These are phyloP conservation scores for Hypoxylon sp. DNA, from an alignment of 2,329 filamentous ascomycete species.

Conservation along the genomic window DNA sequence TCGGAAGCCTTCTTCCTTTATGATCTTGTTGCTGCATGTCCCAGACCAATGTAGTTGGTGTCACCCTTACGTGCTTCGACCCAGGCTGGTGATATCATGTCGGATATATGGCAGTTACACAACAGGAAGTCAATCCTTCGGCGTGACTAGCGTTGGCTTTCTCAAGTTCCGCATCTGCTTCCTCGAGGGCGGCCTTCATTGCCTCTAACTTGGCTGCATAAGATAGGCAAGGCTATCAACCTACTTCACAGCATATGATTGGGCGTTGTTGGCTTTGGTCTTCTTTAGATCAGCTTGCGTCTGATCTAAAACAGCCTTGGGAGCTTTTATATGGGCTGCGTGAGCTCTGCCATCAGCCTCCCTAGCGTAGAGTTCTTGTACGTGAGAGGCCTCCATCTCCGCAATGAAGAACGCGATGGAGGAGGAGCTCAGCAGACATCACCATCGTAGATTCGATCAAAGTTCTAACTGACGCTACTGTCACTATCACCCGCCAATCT, in stretches of 20 bases:
- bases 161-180: too few relatives aligned
- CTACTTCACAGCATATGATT: too few relatives aligned
- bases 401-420: too few relatives aligned
- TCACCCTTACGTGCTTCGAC: slow-evolving; percentile 98
- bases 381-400: too few relatives aligned
- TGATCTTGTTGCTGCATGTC: slow-evolving; percentile 87
- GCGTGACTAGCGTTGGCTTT: background rate
- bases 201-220: background rate
- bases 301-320: too few relatives aligned
- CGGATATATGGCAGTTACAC: background rate
- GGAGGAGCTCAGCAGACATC: too few relatives aligned
- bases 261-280: too few relatives aligned
- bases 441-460: slow-evolving; percentile 57
- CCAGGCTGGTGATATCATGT: slow-evolving; percentile 26
- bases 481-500: slow-evolving; percentile 45
- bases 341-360: too few relatives aligned
- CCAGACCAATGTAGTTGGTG: slow-evolving; percentile 85
- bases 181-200: background rate
- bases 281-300: too few relatives aligned
- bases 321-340: too few relatives aligned
- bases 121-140: background rate
- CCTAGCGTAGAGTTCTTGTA: too few relatives aligned
- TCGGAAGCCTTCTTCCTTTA: slow-evolving; percentile 90
- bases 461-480: too few relatives aligned
- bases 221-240: background rate